Evolutionary conservation across 2,329 filamentous ascomycete genomes (phyloP).

Genomic region (Xylaria sp.): DNA sequence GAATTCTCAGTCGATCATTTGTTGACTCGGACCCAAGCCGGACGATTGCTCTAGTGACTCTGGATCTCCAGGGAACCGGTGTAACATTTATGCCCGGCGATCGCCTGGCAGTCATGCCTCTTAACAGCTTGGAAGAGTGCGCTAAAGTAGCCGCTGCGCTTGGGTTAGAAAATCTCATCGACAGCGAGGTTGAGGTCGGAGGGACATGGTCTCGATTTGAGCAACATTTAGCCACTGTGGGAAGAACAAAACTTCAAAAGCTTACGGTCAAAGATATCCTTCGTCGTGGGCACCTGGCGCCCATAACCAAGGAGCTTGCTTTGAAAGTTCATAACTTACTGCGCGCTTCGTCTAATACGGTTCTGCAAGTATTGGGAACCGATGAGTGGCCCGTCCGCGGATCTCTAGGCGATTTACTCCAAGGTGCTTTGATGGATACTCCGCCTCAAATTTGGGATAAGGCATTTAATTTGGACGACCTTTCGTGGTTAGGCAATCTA

Average conservation of each 20-base stretch:
- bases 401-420: constrained; percentile 61
- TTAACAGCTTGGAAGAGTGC: constrained; percentile 65
- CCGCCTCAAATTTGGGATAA: constrained; percentile 61
- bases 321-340: constrained; percentile 60
- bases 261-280: constrained; percentile 61
- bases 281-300: constrained; percentile 61
- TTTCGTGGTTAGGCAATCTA: constrained; percentile 59
- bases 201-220: constrained; percentile 60
- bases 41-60: constrained; percentile 60
- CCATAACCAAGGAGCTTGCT: constrained; percentile 62
- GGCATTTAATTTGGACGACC: constrained; percentile 58
- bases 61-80: constrained; percentile 63
- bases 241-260: constrained; percentile 43
- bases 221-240: constrained; percentile 56
- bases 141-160: constrained; percentile 64
- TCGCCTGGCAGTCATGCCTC: constrained; percentile 63
- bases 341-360: constrained; percentile 60
- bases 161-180: constrained; percentile 59
- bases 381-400: constrained; percentile 63
- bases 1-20: constrained; percentile 56
- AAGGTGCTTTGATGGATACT: constrained; percentile 59
- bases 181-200: constrained; percentile 53
- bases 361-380: constrained; percentile 60
- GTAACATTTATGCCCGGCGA: constrained; percentile 65
- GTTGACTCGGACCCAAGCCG: constrained; percentile 59